Percentiles rank a stretch among this genome's conserved stretches.
Conservation (phyloP, 1,284 basidiomycete species). For the Leccinum subrobustum region DNA sequence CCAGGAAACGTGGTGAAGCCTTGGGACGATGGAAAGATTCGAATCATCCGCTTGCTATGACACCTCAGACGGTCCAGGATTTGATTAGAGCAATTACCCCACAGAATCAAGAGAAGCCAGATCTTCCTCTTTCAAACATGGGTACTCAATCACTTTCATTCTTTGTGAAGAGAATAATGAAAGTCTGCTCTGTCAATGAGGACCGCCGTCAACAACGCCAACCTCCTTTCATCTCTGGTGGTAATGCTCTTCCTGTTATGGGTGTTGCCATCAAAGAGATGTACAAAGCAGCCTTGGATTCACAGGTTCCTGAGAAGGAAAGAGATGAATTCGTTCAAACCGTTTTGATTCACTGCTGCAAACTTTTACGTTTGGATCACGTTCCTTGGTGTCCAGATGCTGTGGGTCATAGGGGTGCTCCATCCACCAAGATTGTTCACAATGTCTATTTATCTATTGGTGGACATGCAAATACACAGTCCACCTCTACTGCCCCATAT, state of each 20-base stretch:
- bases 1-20: background rate
- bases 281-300: background rate
- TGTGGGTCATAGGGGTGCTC: background rate
- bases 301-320: background rate
- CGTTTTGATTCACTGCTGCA: background rate
- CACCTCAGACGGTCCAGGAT: background rate
- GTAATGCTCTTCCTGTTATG: background rate
- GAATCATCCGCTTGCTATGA: background rate
- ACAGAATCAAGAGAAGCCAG: background rate
- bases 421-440: background rate
- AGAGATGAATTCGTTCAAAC: background rate
- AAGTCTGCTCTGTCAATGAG: background rate
- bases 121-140: background rate
- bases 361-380: background rate
- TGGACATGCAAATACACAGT: background rate
- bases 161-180: background rate
- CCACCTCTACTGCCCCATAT: background rate
- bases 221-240: background rate
- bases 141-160: background rate
- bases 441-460: background rate
- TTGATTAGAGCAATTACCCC: background rate
- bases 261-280: background rate
- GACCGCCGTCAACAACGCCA: background rate
- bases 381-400: background rate
- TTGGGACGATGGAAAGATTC: background rate